Evolutionary conservation across 2,329 filamentous ascomycete species (phyloP), one percentile per base, ranked within the genome.

Genomic region (Aphanoascus verrucosus): DNA sequence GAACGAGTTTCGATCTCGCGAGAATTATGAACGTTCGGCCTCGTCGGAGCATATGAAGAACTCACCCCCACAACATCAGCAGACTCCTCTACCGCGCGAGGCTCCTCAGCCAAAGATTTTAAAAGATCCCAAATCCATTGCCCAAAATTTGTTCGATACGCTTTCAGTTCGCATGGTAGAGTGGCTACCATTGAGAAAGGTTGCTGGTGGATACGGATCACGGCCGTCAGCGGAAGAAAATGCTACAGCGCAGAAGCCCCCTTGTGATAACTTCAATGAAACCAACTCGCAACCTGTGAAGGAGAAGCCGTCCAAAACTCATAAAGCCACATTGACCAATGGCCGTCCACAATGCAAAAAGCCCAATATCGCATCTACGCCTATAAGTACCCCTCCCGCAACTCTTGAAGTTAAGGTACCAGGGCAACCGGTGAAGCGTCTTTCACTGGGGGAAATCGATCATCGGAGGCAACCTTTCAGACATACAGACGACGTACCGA

Each of bases 61-160:
- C 11, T 7, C 34, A 14, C 12, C 4, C 8, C 28, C 28, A 14
- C 37, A 45, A 48, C 34, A 34, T 32, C 11, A 12, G 20, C 46
- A 23, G 3, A 11, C 9, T n/a, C 11, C 35, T 12, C 12, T n/a
- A 44, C 28, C 40, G 11, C 12, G 12, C 12, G 41, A 46, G n/a
- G 31, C 43, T 5, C 43, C 51, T 14, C 46, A 54, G 55, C 50
- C 65, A 20, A 63, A 67, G 41, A 62, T 58, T 17, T 58, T 67
- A 46, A 82, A 77, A 59, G 81, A 84, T 59, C 73, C 74, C 0
- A 80, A 80, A 60, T 83, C 81, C 1, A 80, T 84, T 54, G 77
- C 78, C 1, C 82, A 84, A 59, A 77, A 76, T 55, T 63, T 81
- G 1, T 79, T 77, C 52, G 72, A 76, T 58, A 72, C 74, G 0